Evolutionary conservation across 768 basidiomycete genomes (phyloP).

Genomic region (Kwoniella sp.): DNA sequence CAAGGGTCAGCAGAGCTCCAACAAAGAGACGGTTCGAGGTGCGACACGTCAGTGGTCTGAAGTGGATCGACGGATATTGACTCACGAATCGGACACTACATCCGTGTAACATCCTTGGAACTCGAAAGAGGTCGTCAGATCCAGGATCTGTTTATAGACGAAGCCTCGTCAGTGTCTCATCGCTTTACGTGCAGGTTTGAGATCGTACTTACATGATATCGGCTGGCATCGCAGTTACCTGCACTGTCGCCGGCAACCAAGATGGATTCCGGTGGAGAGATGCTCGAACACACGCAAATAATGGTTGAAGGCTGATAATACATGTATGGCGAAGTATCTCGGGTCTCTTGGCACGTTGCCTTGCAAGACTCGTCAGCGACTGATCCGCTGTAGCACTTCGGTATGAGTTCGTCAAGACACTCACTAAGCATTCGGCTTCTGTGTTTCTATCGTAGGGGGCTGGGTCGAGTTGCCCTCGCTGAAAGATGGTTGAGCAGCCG

Average conservation of each 20-base stretch:
- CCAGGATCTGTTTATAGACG: conserved; percentile 1
- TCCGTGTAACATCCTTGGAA: conserved; percentile 8
- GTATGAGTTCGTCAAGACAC: too few relatives aligned
- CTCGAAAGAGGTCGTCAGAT: background rate
- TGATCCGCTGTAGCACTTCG: too few relatives aligned
- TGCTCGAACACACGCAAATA: background rate
- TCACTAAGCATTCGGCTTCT: background rate
- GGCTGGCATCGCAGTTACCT: background rate
- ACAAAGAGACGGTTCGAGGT: background rate
- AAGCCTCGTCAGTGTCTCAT: too few relatives aligned
- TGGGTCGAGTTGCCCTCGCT: background rate
- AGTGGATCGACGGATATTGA: too few relatives aligned
- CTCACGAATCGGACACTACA: conserved; percentile 4
- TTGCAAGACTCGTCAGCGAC: background rate
- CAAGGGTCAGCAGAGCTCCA: background rate
- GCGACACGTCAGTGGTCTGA: too few relatives aligned
- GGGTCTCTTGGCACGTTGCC: background rate
- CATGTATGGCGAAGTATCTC: background rate
- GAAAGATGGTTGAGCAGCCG: background rate
- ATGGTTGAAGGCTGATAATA: background rate
- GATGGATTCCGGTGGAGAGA: background rate
- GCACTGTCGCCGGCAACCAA: background rate
- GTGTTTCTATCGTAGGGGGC: background rate
- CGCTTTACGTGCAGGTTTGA: too few relatives aligned
- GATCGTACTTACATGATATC: conserved; percentile 2